Conservation (phyloP, 305 asterid genomes). For the Nicotiana rustica region DNA sequence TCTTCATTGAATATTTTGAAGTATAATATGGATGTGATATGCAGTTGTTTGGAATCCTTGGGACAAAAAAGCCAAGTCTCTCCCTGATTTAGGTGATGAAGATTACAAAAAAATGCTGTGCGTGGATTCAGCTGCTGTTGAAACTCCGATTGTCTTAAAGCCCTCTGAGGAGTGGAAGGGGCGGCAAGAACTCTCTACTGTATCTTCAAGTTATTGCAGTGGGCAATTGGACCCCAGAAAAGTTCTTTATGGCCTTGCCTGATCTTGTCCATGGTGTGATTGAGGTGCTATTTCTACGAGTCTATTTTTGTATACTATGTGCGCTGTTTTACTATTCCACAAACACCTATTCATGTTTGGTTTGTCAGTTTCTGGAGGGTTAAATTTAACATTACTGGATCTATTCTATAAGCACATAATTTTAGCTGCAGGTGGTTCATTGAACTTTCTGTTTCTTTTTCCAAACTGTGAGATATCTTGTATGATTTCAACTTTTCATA, state of each 20-base stretch:
- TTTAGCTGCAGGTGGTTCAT: conserved; percentile 40
- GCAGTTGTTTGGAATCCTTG: conserved; percentile 96
- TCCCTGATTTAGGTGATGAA: conserved; percentile 78
- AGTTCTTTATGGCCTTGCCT: conserved; percentile 69
- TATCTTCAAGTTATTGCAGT: conserved; percentile 89
- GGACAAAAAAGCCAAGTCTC: conserved; percentile 85
- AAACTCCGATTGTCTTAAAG: conserved; percentile 68
- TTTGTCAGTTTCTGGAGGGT: conserved; percentile 16
- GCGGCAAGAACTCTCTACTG: conserved; percentile 77
- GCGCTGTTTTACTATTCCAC: conserved; percentile 32
- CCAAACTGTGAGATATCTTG: conserved; percentile 36
- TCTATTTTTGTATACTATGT: conserved; percentile 46
- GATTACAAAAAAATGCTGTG: conserved; percentile 81
- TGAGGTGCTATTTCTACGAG: conserved; percentile 47
- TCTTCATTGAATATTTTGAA: conserved; percentile 16
- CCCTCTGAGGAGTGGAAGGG: conserved; percentile 93
- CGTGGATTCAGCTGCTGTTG: conserved; percentile 81
- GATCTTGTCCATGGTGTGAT: conserved; percentile 45
- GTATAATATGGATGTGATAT: conserved; percentile 36
- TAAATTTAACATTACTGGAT: conserved; percentile 21
- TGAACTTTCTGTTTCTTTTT: conserved; percentile 41
- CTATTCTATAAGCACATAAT: conserved; percentile 30
- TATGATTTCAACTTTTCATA: conserved; percentile 12
- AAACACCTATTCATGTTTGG: conserved; percentile 21
- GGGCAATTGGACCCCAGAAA: conserved; percentile 83